Evolutionary conservation across 768 basidiomycete species (phyloP), one percentile per base, ranked within the genome.

Genomic region (Boletus insuetus): DNA sequence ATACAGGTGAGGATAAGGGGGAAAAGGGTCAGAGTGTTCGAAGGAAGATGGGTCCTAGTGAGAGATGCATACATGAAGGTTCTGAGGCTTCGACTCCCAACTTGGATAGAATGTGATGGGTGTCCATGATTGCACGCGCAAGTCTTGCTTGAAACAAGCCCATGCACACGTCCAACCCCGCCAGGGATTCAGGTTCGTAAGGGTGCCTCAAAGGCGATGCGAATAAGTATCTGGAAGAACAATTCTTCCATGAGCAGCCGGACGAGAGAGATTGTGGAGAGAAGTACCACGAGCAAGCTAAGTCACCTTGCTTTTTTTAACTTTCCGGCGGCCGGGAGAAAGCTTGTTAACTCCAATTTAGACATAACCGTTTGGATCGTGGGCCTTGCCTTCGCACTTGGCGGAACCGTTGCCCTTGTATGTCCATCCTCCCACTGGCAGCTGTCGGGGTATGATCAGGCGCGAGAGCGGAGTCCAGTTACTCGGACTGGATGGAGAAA

Each of bases 271-370:
- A 29, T 29, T 29, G 6, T 26, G 26, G 7, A 26, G 26, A 7
- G 26, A 26, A 26, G 26, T 24, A 7, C 37, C 42, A 32, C 35
- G 46, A 44, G 14, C 20, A 32, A 49, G 26, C 26, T 29, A 24
- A 24, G 20, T 17, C 16, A 54, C 22, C 22, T 32, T 26, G 35
- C 9, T 29, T 29, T 29, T 35, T 34, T 29, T 5, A 45, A 4
- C 3, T 32, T 13, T 46, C 55, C 57, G 56, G 43, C 49, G 31
- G 45, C 9, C 19, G 34, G 20, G 34, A 5, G 31, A 38, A 43
- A 47, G 12, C 35, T 9, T 31, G 52, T 61, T 60, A 59, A 55
- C 46, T 34, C 58, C 29, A 16, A 60, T 42, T 55, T 61, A 20
- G 58, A 60, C 53, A 56, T 47, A 38, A 34, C 40, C 16, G 14